Evolutionary conservation across 139 green algal species (phyloP), one percentile per base, ranked within the genome.

Genomic region (Micromonas pusilla): DNA sequence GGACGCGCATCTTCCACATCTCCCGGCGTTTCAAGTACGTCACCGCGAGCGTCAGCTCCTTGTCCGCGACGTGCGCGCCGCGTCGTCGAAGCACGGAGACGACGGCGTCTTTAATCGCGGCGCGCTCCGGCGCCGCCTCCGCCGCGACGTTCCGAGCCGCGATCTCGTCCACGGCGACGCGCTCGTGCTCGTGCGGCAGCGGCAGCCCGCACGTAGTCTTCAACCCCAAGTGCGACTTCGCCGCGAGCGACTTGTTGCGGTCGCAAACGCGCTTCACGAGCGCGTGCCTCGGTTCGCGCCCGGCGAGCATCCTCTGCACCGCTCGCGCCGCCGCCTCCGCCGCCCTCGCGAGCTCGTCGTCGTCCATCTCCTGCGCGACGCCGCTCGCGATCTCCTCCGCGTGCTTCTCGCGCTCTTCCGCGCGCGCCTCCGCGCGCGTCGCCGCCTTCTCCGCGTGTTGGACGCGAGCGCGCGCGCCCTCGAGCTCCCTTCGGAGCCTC

Each of bases 1-100:
- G n/a, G 2, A 72, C 3, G 28, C 30, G 26, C 65, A 72, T 26
- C 4, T 20, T 34, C 68, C 68, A 75, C 28, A 33, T 75, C 37
- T 75, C 68, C 16, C 37, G 39, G n/a, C 64, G 32, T 45, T 79
- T 79, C 31, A 72, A 21, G 6, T 79, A 65, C 19, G 23, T 25
- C 13, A 70, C 32, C 52, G 72, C 53, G 28, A 26, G 30, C 37
- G 72, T 78, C 2, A 36, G 26, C 52, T 77, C 26, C 39, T 77
- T 66, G 30, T 67, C 72, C 39, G 52, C 30, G 39, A 67, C 52
- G 16, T 13, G 2, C 2, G 16, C 31, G 25, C 60, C 30, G 25
- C 72, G 39, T 13, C 33, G 32, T 72, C 28, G 65, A 21, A 72
- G 38, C 3, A 39, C 33, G 32, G 36, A 25, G 4, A 4, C 3